Evolutionary conservation across 345 rosid genomes (phyloP), one percentile per base, ranked within the genome.

Genomic region (Balakata baccata): DNA sequence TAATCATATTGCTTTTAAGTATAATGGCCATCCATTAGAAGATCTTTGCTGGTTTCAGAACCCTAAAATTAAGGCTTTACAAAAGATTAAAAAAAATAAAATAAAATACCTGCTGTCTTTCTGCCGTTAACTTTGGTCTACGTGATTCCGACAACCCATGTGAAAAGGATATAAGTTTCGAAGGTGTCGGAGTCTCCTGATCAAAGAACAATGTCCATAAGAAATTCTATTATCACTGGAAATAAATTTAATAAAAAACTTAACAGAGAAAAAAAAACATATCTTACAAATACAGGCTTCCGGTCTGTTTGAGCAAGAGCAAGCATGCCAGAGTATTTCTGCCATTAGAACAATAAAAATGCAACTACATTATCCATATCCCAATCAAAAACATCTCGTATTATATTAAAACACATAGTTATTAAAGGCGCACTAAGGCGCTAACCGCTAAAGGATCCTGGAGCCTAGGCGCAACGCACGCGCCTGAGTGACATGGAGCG

Each of bases 181-280:
- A 85, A 80, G 99, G 96, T 6, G 98, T 87, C 53, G 99, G 97
- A 46, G 97, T 83, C 57, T 92, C 98, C 98, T 94, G 87, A 76
- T 80, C 56, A 69, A 65, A 68, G 73, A 46, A 76, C 17, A 67
- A 62, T 13, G 47, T n/a, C 12, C 20, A 67, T 76, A 61, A 70
- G 14, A 51, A 61, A 75, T 25, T 57, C 18, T 53, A 66, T 45
- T 11, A 18, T 25, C 17, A 11, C 20, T 5, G 7, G 20, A 34
- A 72, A 22, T n/a, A 66, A 23, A 54, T 20, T 57, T 18, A 54
- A 66, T 56, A 49, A 54, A 52, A 68, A 66, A 50, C 58, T 39
- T 34, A 8, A 43, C 6, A 43, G 10, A 66, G 4, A 64, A 37
- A 49, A 64, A 37, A 49, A 12, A 63, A 50, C 41, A 60, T 52